phyloP scores from a whole-genome alignment of 192 early-diverging fungal species.

The Phlyctochytrium planicorne region DNA sequence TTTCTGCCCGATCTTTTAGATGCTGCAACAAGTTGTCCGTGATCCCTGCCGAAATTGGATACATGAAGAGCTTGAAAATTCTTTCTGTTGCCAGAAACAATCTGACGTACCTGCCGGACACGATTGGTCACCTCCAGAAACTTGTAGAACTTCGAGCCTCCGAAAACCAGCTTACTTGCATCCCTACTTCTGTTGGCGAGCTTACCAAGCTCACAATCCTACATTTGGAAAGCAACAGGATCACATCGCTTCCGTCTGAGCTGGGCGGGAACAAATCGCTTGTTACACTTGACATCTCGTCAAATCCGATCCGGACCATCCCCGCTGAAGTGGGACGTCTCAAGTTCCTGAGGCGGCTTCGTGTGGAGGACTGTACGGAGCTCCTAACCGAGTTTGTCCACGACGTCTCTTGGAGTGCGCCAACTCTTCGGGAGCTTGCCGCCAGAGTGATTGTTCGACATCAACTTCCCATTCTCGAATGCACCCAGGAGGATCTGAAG shows the following conservation, averaged over 20 bases:
- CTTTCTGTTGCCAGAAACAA: conserved; percentile 69
- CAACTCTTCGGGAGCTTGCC: conserved; percentile 72
- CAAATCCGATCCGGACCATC: conserved; percentile 64
- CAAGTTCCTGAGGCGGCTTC: conserved; percentile 64
- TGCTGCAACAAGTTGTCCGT: conserved; percentile 71
- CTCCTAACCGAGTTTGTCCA: conserved; percentile 38
- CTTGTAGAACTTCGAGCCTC: conserved; percentile 65
- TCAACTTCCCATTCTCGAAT: conserved; percentile 54
- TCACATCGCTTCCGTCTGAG: conserved; percentile 62
- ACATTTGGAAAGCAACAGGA: conserved; percentile 57
- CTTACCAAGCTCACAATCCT: conserved; percentile 65
- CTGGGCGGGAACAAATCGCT: conserved; percentile 62
- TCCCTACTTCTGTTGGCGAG: conserved; percentile 64
- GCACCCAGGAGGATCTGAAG: conserved; percentile 55
- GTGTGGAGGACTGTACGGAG: conserved; percentile 51
- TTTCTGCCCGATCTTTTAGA: conserved; percentile 40
- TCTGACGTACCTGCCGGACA: conserved; percentile 65
- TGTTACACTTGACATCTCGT: conserved; percentile 61
- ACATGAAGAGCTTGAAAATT: conserved; percentile 63
- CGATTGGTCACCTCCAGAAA: conserved; percentile 65
- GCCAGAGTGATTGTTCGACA: conserved; percentile 72
- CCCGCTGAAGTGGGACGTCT: conserved; percentile 73
- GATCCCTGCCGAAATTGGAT: conserved; percentile 74
- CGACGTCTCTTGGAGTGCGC: conserved; percentile 32
- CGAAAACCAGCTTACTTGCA: conserved; percentile 58